phyloP scores from a whole-genome alignment of 192 early-diverging fungal species.

The Backusella australiensis region DNA sequence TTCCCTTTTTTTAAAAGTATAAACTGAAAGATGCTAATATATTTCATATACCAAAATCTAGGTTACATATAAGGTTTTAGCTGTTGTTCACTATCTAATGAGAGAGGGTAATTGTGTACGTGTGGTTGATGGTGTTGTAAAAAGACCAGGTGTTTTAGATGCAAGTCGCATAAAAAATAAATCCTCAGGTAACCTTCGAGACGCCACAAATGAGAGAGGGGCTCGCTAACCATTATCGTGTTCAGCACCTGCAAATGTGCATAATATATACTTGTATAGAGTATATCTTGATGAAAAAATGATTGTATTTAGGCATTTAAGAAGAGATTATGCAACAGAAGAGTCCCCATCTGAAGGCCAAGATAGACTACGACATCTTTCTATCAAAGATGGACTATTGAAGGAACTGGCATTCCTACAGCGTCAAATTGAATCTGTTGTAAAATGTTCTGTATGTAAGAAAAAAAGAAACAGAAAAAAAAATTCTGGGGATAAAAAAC shows the following conservation, averaged over 20 bases:
- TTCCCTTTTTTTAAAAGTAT: not conserved
- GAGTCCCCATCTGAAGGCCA: conserved; percentile 36
- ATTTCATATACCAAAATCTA: conserved; percentile 19
- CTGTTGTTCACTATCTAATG: conserved; percentile 71
- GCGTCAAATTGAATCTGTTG: conserved; percentile 59
- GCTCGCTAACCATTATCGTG: not conserved
- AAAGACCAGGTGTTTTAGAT: conserved; percentile 47
- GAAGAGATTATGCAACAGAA: conserved; percentile 60
- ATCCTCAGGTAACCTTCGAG: conserved; percentile 24
- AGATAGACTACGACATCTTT: conserved; percentile 53
- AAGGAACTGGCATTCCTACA: conserved; percentile 62
- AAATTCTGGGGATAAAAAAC: not conserved
- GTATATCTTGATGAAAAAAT: conserved; percentile 72
- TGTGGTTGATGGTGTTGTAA: conserved; percentile 54
- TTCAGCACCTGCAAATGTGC: conserved; percentile 24
- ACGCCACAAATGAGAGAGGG: not conserved
- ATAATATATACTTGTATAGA: conserved; percentile 68
- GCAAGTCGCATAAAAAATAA: conserved; percentile 53
- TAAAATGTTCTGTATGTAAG: conserved; percentile 67
- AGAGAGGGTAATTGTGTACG: conserved; percentile 65
- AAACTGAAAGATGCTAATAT: not conserved
- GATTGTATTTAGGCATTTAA: conserved; percentile 56
- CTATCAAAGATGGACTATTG: conserved; percentile 60
- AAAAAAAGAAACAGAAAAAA: conserved; percentile 5
- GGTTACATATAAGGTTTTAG: conserved; percentile 73